These are phyloP conservation scores for Colletotrichum orbiculare DNA, from an alignment of 2,329 filamentous ascomycete species.

Conservation along the genomic window DNA sequence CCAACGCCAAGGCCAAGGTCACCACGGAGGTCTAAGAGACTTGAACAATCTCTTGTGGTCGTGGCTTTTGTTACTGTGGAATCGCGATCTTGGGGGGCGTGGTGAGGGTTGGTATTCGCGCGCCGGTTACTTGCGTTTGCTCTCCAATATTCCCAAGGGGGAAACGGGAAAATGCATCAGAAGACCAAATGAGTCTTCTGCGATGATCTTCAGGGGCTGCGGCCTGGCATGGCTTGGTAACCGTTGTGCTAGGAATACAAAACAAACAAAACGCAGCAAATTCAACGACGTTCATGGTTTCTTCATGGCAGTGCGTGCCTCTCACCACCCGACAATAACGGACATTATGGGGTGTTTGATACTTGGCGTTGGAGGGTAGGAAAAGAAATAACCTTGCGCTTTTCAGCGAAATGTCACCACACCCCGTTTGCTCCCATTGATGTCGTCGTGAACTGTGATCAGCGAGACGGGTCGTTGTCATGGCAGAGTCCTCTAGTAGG, in stretches of 20 bases:
- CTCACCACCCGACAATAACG: background rate
- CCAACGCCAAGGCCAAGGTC: constrained; percentile 98
- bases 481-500: no score
- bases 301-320: constrained; percentile 12
- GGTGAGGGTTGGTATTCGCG: background rate
- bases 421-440: background rate
- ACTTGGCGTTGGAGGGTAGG: constrained; percentile 23
- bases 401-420: constrained; percentile 17
- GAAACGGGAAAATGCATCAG: constrained; percentile 37
- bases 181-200: constrained; percentile 32
- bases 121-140: constrained; percentile 36
- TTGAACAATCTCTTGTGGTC: background rate
- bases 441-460: background rate
- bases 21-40: constrained; percentile 86
- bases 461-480: no score
- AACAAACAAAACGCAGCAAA: constrained; percentile 36
- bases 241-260: constrained; percentile 38
- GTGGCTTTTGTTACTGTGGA: constrained; percentile 4
- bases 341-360: constrained; percentile 21
- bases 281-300: constrained; percentile 32
- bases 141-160: constrained; percentile 33
- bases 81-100: constrained; percentile 21
- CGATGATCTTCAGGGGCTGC: constrained; percentile 36
- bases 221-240: constrained; percentile 37
- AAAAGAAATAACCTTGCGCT: constrained; percentile 23